Base-by-base conservation (phyloP, 202 grass and related monocot species). In the Hordeum pubiflorum region DNA sequence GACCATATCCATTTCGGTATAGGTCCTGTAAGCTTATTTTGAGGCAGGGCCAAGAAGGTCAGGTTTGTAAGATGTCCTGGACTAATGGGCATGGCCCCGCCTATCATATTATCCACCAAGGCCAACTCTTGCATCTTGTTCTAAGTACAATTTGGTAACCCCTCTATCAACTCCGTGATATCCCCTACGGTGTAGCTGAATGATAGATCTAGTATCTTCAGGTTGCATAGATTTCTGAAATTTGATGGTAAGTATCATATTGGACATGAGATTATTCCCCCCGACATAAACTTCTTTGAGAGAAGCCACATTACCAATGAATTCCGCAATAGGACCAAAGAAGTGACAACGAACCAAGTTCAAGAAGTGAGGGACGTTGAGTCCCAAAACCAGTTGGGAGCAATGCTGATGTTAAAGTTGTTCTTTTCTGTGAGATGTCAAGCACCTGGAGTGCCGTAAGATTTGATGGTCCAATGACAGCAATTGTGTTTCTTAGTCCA, bases 311-410 rank as follows among this genome's bases (percentile, higher is more conserved):
- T 62, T 86, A 2, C 76, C 68, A 22, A 89, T 29, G 12, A 50
- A 12, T 2, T 41, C 13, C 0, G 87, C 81, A 43, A 92, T 83
- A 4, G 76, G 27, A 0, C 87, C 72, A 55, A 44, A 36, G 46
- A 75, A 58, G 3, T 6, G 0, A 63, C 75, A 85, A 67, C 0
- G 0, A 12, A 21, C 0, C 0, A 0, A 0, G 4, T 0, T 2
- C 2, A 79, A 63, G 0, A 11, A 85, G 22, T 40, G 29, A 72
- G 65, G 10, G 20, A 39, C 14, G 58, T 57, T 56, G 34, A 14
- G 6, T 79, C 79, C 83, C 66, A 85, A 57, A 85, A 79, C 67
- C 76, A 85, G 12, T 74, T 85, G 2, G 83, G 20, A 10, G 65
- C 9, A 55, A 79, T 62, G 0, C 6, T 3, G 4, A 22, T 79